Percentiles rank a stretch among this genome's conserved stretches.
These are phyloP conservation scores for Schwanniomyces occidentalis DNA, from an alignment of 805 yeast genomes.

Conservation along the genomic window DNA sequence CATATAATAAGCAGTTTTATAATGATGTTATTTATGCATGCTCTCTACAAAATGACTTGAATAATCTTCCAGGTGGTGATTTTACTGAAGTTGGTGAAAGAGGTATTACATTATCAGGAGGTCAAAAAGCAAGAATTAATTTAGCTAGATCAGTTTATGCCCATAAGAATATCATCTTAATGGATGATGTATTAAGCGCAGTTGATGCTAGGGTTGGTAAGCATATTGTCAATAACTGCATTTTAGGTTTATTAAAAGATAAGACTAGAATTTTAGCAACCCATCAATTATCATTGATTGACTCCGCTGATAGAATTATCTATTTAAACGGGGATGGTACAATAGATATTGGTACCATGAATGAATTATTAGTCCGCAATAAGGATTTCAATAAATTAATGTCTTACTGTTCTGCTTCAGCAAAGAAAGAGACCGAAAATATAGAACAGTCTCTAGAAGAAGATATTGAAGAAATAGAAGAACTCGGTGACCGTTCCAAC, in stretches of 20 bases:
- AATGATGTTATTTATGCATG: slow-evolving; percentile 60
- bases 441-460: slow-evolving; percentile 13
- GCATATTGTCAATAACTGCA: slow-evolving; percentile 70
- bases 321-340: slow-evolving; percentile 67
- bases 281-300: slow-evolving; percentile 74
- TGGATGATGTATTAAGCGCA: slow-evolving; percentile 82
- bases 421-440: slow-evolving; percentile 8
- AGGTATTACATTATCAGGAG: slow-evolving; percentile 86
- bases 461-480: not conserved
- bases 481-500: too few species aligned
- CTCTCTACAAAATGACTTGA: slow-evolving; percentile 64
- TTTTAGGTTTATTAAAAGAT: slow-evolving; percentile 53
- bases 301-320: slow-evolving; percentile 66
- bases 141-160: slow-evolving; percentile 80
- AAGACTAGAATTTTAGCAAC: slow-evolving; percentile 80
- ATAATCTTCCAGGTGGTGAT: slow-evolving; percentile 72
- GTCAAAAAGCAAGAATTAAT: slow-evolving; percentile 81
- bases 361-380: slow-evolving; percentile 47
- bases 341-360: slow-evolving; percentile 59
- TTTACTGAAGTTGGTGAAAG: slow-evolving; percentile 80
- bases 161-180: slow-evolving; percentile 60
- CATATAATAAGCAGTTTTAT: slow-evolving; percentile 53
- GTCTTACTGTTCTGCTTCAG: slow-evolving; percentile 29
- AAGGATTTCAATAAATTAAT: slow-evolving; percentile 37
- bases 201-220: slow-evolving; percentile 88